These are phyloP conservation scores for Basidioascus undulatus DNA, from an alignment of 768 basidiomycete genomes.

Conservation along the genomic window DNA sequence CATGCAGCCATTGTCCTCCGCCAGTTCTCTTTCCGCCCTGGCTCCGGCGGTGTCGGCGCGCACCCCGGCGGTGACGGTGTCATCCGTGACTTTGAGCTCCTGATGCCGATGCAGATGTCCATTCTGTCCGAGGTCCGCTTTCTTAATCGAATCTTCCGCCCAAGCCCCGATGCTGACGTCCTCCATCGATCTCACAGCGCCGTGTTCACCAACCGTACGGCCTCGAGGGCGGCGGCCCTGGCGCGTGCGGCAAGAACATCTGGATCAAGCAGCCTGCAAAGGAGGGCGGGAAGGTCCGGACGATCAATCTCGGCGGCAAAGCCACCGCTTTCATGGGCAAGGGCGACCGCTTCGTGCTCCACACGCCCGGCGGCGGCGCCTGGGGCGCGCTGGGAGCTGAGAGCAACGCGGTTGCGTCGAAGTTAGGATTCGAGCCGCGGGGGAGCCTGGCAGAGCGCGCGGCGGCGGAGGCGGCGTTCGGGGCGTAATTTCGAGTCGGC, in stretches of 20 bases:
- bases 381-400: constrained; percentile 31
- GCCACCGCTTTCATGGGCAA: constrained; percentile 40
- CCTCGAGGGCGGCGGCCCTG: constrained; percentile 50
- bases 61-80: constrained; percentile 69
- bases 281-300: constrained; percentile 32
- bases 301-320: constrained; percentile 75
- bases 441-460: constrained; percentile 18
- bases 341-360: constrained; percentile 51
- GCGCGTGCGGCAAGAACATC: constrained; percentile 51
- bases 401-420: neutral
- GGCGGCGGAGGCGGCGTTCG: constrained; percentile 14
- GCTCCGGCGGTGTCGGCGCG: constrained; percentile 43
- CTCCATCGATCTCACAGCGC: constrained; percentile 25
- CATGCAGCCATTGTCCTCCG: constrained; percentile 72
- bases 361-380: constrained; percentile 78
- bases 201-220: constrained; percentile 72
- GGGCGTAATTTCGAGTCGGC: no score
- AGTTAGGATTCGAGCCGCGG: constrained; percentile 12
- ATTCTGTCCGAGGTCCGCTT: constrained; percentile 54
- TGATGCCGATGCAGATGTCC: constrained; percentile 54
- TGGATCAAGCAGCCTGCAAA: constrained; percentile 31
- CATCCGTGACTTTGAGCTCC: constrained; percentile 55
- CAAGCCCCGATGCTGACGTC: neutral
- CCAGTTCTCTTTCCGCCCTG: constrained; percentile 28
- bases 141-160: constrained; percentile 1